These are phyloP conservation scores for Auricularia auricula-judae DNA, from an alignment of 768 basidiomycete genomes.

Conservation along the genomic window DNA sequence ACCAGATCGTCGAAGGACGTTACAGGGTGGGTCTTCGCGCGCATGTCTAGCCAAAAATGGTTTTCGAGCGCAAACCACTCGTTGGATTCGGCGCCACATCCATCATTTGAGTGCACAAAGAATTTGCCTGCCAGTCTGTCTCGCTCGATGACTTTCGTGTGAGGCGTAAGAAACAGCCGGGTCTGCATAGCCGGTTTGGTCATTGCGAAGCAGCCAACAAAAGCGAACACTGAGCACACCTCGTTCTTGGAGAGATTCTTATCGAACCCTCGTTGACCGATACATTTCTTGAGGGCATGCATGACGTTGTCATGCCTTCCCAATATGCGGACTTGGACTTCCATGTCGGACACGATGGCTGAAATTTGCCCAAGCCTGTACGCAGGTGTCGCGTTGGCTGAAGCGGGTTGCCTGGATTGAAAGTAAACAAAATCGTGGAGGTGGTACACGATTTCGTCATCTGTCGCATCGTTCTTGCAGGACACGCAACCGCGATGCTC, in stretches of 20 bases:
- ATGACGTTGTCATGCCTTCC: constrained; percentile 35
- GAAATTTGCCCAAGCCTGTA: constrained; percentile 50
- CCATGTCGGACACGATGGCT: constrained; percentile 20
- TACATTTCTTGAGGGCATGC: constrained; percentile 9
- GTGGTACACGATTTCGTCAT: constrained; percentile 36
- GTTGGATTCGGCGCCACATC: constrained; percentile 7
- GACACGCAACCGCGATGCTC: constrained; percentile 22
- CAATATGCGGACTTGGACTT: constrained; percentile 31
- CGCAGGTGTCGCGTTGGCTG: constrained; percentile 17
- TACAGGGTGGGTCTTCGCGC: constrained; percentile 6
- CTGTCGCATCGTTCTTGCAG: constrained; percentile 39
- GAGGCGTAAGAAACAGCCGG: constrained; percentile 31
- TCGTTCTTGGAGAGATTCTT: constrained; percentile 5
- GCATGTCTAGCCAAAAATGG: constrained; percentile 12
- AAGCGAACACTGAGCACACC: not conserved
- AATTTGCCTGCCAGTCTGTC: constrained; percentile 40
- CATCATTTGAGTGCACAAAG: not conserved
- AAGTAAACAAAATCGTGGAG: constrained; percentile 52
- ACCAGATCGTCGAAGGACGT: not conserved
- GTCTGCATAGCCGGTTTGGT: constrained; percentile 10
- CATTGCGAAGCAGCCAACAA: not conserved
- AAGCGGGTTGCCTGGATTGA: constrained; percentile 5
- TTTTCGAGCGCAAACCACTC: constrained; percentile 30
- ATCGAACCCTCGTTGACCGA: not conserved
- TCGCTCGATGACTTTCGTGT: constrained; percentile 17